phyloP scores from a whole-genome alignment of 139 green algal species.

The Mesotaenium endlicherianum region DNA sequence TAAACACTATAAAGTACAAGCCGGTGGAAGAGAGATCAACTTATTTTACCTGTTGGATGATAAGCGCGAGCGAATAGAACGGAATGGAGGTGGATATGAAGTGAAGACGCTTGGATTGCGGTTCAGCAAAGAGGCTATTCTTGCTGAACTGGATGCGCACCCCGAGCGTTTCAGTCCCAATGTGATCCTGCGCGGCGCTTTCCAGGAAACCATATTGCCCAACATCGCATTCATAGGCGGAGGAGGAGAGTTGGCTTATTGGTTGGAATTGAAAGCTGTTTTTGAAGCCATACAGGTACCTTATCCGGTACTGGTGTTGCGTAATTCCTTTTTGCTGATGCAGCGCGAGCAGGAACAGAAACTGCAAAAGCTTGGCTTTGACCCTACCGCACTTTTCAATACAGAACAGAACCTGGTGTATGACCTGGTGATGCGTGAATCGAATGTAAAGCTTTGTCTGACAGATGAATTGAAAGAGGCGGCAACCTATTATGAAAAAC shows the following conservation, averaged over 20 bases:
- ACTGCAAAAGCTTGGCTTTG: background rate
- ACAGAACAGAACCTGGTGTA: background rate
- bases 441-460: background rate
- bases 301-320: background rate
- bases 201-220: background rate
- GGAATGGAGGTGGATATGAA: background rate
- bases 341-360: background rate
- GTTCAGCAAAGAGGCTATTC: background rate
- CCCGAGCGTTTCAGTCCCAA: background rate
- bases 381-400: background rate
- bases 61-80: background rate
- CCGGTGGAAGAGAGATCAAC: background rate
- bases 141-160: background rate
- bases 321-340: background rate
- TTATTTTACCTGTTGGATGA: background rate
- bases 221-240: background rate
- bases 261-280: background rate
- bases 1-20: background rate
- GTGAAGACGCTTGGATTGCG: background rate
- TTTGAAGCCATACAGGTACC: background rate
- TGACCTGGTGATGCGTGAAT: background rate
- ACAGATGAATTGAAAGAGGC: background rate
- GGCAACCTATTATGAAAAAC: background rate
- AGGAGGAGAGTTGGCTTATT: background rate
- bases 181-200: background rate